Conservation (phyloP, 768 basidiomycete species). For the Suillus lakei region DNA sequence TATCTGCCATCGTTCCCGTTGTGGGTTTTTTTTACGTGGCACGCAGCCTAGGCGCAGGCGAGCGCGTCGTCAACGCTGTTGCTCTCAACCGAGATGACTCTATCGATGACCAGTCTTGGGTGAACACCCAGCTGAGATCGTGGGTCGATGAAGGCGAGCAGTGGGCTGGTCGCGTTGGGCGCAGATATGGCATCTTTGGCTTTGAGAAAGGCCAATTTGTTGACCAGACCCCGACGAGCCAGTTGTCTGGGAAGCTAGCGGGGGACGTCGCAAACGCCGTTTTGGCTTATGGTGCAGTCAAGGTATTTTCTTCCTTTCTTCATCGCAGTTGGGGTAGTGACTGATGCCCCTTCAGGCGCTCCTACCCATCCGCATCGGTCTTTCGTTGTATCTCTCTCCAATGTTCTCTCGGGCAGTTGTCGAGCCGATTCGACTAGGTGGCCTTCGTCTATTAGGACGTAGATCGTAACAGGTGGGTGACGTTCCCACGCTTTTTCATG, state of each 20-base stretch:
- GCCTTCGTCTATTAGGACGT: constrained; percentile 20
- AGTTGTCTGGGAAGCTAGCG: constrained; percentile 52
- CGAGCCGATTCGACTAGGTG: constrained; percentile 54
- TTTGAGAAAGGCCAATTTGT: constrained; percentile 54
- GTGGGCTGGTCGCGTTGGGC: constrained; percentile 73
- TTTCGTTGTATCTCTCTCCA: constrained; percentile 75
- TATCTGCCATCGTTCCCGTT: constrained; percentile 81
- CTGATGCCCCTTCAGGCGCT: constrained; percentile 54
- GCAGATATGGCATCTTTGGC: constrained; percentile 82
- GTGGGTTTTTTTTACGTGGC: constrained; percentile 75
- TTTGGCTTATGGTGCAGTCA: constrained; percentile 79
- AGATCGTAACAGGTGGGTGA: constrained; percentile 34
- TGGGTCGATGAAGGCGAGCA: constrained; percentile 83
- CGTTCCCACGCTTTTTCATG: constrained; percentile 30
- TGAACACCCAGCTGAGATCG: constrained; percentile 44
- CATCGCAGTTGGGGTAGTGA: background rate
- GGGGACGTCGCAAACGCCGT: constrained; percentile 84
- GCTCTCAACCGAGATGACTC: constrained; percentile 22
- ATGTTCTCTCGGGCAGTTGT: constrained; percentile 70
- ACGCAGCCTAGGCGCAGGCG: constrained; percentile 69
- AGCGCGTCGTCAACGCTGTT: constrained; percentile 56
- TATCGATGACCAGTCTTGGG: constrained; percentile 38
- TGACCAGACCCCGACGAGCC: background rate
- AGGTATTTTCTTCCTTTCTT: constrained; percentile 50
- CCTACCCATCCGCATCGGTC: constrained; percentile 61